A percentile compares a stretch with the other conserved stretches of the same genome.
phyloP scores from a whole-genome alignment of 306 rosid genomes.

The Vicia faba region DNA sequence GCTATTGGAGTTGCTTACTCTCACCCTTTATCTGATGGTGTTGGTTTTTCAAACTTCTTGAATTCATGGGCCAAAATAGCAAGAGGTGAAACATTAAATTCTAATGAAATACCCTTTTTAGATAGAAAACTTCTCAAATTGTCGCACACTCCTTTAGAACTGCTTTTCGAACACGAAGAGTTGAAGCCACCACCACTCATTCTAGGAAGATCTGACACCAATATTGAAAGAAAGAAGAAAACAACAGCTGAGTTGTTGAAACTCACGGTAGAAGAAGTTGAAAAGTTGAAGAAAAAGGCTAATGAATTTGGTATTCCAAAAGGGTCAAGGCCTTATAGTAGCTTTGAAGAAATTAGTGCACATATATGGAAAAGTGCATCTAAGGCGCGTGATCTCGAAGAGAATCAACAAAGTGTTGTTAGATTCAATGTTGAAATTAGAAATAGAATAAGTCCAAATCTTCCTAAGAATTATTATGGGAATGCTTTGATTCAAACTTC shows the following conservation, averaged over 20 bases:
- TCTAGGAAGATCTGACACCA: background rate
- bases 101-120: conserved; percentile 17
- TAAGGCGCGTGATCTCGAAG: conserved; percentile 1
- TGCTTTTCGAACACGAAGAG: conserved; percentile 7
- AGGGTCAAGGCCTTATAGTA: conserved; percentile 14
- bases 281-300: conserved; percentile 5
- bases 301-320: background rate
- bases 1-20: background rate
- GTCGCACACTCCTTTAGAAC: background rate
- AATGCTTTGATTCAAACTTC: conserved; percentile 14
- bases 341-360: conserved; percentile 26
- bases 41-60: background rate
- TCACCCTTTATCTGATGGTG: conserved; percentile 16
- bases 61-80: conserved; percentile 34
- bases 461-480: conserved; percentile 28
- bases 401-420: background rate
- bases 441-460: conserved; percentile 5
- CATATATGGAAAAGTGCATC: conserved; percentile 32
- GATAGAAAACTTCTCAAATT: conserved; percentile 24
- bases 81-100: background rate
- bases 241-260: background rate
- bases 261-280: conserved; percentile 13
- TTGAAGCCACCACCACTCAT: conserved; percentile 21
- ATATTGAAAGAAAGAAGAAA: conserved; percentile 10
- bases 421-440: background rate